Conservation (phyloP, 208 protist species). For the Leishmania guyanensis region DNA sequence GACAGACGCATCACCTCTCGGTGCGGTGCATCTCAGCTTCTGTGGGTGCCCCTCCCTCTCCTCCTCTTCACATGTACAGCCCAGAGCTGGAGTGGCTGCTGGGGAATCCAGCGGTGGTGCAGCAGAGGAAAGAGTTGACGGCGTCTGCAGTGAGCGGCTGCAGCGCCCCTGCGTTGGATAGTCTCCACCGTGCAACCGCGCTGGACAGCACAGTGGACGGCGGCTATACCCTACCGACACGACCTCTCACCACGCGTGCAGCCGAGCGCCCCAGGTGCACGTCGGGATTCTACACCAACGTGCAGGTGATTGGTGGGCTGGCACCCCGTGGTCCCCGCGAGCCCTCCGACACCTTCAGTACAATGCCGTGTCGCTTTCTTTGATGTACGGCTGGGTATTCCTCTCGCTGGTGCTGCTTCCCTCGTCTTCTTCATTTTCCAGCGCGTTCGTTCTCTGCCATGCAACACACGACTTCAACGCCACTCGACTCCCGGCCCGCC, state of each 20-base stretch:
- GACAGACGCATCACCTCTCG: background rate
- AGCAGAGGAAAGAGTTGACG: background rate
- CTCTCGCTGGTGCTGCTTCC: background rate
- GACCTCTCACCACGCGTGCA: background rate
- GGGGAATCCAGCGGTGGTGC: background rate
- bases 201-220: background rate
- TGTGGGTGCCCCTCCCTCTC: too few relatives aligned
- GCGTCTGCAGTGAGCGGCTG: background rate
- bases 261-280: background rate
- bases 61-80: constrained; percentile 20
- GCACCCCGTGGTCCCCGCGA: constrained; percentile 12
- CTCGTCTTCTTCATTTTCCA: background rate
- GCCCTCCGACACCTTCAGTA: background rate
- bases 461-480: background rate
- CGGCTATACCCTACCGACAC: background rate
- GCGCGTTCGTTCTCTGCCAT: background rate
- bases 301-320: constrained; percentile 8
- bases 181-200: background rate
- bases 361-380: constrained; percentile 19
- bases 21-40: background rate
- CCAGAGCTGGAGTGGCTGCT: constrained; percentile 22
- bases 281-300: background rate
- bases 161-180: background rate
- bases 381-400: background rate
- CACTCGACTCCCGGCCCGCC: background rate